A percentile compares a stretch with the other conserved stretches of the same genome.
These are phyloP conservation scores for Paracorniculantispora psalliotae DNA, from an alignment of 2,329 filamentous ascomycete species.

Conservation along the genomic window DNA sequence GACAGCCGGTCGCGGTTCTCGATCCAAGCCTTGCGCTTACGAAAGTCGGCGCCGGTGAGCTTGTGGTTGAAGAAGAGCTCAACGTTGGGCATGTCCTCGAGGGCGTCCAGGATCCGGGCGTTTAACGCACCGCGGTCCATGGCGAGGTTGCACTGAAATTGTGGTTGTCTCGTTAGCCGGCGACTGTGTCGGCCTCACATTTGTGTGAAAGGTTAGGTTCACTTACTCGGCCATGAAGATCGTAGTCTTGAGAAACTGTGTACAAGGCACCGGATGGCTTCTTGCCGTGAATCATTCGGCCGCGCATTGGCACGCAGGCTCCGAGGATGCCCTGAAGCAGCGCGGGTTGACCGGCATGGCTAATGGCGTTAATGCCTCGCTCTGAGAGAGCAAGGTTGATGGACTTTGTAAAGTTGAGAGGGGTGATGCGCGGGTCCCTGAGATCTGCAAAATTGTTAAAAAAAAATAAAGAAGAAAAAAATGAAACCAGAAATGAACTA, in stretches of 20 bases:
- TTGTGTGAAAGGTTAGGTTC: not conserved
- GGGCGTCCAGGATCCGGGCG: conserved; percentile 72
- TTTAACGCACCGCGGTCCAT: conserved; percentile 83
- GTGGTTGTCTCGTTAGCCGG: conserved; percentile 2
- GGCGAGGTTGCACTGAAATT: conserved; percentile 69
- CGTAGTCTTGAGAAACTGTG: conserved; percentile 84
- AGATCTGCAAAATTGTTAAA: conserved; percentile 59
- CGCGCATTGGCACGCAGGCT: conserved; percentile 86
- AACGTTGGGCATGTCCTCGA: conserved; percentile 83
- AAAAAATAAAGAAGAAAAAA: not conserved
- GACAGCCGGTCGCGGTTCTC: conserved; percentile 47
- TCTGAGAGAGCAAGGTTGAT: conserved; percentile 96
- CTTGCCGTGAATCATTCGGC: conserved; percentile 89
- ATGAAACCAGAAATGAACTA: not conserved
- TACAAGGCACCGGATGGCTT: conserved; percentile 61
- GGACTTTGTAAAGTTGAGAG: conserved; percentile 95
- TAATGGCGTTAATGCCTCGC: conserved; percentile 84
- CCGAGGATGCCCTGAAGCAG: conserved; percentile 70
- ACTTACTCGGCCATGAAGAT: conserved; percentile 76
- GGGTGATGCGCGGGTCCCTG: conserved; percentile 72
- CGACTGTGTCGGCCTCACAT: not conserved
- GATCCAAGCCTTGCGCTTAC: conserved; percentile 77
- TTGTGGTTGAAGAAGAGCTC: conserved; percentile 92
- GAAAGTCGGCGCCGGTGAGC: conserved; percentile 83
- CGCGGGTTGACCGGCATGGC: conserved; percentile 58